Evolutionary conservation across 2,329 filamentous ascomycete species (phyloP).

Genomic region (Beauveria caledonica): DNA sequence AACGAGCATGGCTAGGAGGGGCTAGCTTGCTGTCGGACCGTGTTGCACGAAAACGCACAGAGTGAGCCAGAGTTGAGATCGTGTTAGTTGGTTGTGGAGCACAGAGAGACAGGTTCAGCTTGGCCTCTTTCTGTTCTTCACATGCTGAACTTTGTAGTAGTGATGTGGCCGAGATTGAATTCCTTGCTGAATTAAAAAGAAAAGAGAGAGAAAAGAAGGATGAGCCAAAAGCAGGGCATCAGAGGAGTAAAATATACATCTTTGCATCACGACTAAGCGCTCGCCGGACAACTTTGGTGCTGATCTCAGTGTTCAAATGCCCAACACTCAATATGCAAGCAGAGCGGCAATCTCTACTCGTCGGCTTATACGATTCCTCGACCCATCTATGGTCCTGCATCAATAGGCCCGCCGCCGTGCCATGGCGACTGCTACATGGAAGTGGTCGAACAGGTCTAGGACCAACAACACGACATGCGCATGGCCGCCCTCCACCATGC

Average conservation of each 20-base stretch:
- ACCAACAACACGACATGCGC: neutral
- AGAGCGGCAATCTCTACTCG: neutral
- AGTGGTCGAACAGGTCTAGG: neutral
- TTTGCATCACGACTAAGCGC: neutral
- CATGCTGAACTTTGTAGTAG: neutral
- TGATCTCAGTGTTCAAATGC: neutral
- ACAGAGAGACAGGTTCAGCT: neutral
- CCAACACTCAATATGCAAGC: neutral
- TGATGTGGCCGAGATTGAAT: no score
- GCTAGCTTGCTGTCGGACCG: neutral
- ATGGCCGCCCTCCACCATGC: neutral
- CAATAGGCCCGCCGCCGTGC: neutral
- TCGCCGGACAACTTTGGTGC: neutral
- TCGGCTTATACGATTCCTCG: neutral
- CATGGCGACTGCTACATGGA: neutral
- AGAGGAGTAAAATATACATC: neutral
- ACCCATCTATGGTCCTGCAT: neutral
- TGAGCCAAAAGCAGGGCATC: neutral
- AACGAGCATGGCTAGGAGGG: neutral
- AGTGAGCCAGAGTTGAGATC: slow-evolving; percentile 3
- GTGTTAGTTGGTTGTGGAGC: neutral
- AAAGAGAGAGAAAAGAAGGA: no score
- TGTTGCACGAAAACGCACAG: neutral
- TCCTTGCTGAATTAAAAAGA: neutral
- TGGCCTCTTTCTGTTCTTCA: neutral